A percentile compares a stretch with the other conserved stretches of the same genome.
These are phyloP conservation scores for Acer saccharum DNA, from an alignment of 345 rosid genomes.

Conservation along the genomic window DNA sequence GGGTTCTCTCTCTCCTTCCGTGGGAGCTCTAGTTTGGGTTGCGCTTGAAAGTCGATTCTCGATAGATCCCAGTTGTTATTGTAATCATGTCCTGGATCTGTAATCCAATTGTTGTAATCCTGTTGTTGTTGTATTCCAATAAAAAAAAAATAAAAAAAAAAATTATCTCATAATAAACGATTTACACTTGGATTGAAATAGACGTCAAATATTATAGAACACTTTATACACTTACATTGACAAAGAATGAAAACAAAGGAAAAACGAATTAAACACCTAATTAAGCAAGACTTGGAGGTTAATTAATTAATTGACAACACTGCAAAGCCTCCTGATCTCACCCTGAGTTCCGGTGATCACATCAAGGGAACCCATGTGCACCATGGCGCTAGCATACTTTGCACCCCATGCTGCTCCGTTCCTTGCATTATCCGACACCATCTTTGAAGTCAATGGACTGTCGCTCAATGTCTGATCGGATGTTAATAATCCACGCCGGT, in stretches of 20 bases:
- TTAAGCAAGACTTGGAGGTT: neutral
- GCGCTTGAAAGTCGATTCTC: too few species aligned
- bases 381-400: conserved; percentile 43
- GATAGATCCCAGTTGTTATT: too few species aligned
- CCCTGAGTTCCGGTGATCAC: conserved; percentile 37
- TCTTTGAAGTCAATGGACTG: conserved; percentile 25
- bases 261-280: too few species aligned
- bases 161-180: neutral
- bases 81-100: too few species aligned
- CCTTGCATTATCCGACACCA: conserved; percentile 31
- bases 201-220: neutral
- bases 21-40: too few species aligned
- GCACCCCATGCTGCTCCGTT: conserved; percentile 23
- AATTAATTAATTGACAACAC: conserved; percentile 25
- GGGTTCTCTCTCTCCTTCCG: too few species aligned
- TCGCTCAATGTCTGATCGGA: conserved; percentile 41
- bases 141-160: too few species aligned
- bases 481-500: conserved; percentile 34
- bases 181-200: neutral
- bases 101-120: too few species aligned
- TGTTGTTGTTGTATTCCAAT: too few species aligned
- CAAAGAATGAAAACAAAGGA: neutral
- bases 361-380: conserved; percentile 41
- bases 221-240: neutral
- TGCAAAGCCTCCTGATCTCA: conserved; percentile 43